Conservation (phyloP, 495 filamentous ascomycete species). For the Cercophora scortea region DNA sequence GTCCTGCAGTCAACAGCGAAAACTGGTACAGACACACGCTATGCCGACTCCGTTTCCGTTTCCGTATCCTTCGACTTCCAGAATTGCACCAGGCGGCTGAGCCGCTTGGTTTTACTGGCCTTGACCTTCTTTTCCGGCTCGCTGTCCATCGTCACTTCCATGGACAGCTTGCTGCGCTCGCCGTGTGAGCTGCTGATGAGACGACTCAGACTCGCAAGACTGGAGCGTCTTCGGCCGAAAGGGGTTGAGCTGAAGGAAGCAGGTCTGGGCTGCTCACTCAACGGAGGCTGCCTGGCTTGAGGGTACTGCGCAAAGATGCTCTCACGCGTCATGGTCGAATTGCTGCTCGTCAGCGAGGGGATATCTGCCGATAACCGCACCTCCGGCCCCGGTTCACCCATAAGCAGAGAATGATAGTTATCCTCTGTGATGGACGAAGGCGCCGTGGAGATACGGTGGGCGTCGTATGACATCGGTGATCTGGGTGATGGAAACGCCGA, state of each 20-base stretch:
- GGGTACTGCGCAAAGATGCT: constrained; percentile 32
- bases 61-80: constrained; percentile 53
- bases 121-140: constrained; percentile 54
- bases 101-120: constrained; percentile 60
- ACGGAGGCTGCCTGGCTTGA: constrained; percentile 20
- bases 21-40: too few relatives aligned
- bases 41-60: neutral
- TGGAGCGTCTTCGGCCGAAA: constrained; percentile 68
- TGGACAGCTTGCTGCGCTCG: constrained; percentile 72
- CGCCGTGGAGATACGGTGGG: constrained; percentile 62
- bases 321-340: constrained; percentile 75
- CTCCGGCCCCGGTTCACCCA: constrained; percentile 56
- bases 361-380: constrained; percentile 73
- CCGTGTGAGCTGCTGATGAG: constrained; percentile 71
- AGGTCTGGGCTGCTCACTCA: constrained; percentile 50
- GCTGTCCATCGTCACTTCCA: constrained; percentile 52
- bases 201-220: constrained; percentile 77
- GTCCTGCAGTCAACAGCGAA: neutral
- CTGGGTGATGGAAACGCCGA: constrained; percentile 50
- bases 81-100: constrained; percentile 78
- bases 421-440: constrained; percentile 64
- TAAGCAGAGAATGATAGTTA: constrained; percentile 51
- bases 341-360: constrained; percentile 77
- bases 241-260: constrained; percentile 61
- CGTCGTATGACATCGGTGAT: constrained; percentile 58